Evolutionary conservation across 352 stramenopile species (phyloP).

Genomic region (Globisporangium okanoganense): DNA sequence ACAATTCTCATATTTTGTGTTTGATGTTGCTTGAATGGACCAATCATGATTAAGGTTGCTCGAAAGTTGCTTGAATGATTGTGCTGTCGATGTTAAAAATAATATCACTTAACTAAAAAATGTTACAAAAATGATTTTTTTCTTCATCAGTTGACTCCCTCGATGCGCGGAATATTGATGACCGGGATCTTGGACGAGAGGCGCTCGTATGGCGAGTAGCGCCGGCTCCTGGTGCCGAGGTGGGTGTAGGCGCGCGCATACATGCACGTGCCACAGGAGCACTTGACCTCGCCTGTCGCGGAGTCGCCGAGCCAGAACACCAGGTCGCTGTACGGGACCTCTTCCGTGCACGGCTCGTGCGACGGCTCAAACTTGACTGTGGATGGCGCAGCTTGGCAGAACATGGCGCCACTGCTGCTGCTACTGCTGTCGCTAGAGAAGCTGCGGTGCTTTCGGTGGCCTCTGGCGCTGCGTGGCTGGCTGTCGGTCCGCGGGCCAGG

Average conservation of each 20-base stretch:
- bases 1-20: too few species aligned
- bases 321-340: slow-evolving; percentile 50
- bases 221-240: not conserved
- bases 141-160: slow-evolving; percentile 51
- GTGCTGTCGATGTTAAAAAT: too few species aligned
- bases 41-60: too few species aligned
- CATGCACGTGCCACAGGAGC: slow-evolving; percentile 32
- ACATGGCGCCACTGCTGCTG: not conserved
- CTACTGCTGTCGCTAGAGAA: not conserved
- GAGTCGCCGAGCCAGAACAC: slow-evolving; percentile 57
- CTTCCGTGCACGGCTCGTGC: slow-evolving; percentile 43
- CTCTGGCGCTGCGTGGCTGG: not conserved
- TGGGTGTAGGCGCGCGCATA: slow-evolving; percentile 3
- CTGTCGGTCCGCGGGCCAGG: not conserved
- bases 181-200: slow-evolving; percentile 56
- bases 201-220: slow-evolving; percentile 37
- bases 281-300: slow-evolving; percentile 44
- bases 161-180: slow-evolving; percentile 52
- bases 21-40: too few species aligned
- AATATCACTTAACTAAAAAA: slow-evolving; percentile 3
- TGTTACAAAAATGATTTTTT: slow-evolving; percentile 2
- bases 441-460: not conserved
- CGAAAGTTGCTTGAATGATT: too few species aligned
- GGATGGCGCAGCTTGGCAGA: not conserved
- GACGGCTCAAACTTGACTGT: slow-evolving; percentile 37